These are phyloP conservation scores for Fragilariopsis cylindrus DNA, from an alignment of 108 stramenopile genomes.

Conservation along the genomic window DNA sequence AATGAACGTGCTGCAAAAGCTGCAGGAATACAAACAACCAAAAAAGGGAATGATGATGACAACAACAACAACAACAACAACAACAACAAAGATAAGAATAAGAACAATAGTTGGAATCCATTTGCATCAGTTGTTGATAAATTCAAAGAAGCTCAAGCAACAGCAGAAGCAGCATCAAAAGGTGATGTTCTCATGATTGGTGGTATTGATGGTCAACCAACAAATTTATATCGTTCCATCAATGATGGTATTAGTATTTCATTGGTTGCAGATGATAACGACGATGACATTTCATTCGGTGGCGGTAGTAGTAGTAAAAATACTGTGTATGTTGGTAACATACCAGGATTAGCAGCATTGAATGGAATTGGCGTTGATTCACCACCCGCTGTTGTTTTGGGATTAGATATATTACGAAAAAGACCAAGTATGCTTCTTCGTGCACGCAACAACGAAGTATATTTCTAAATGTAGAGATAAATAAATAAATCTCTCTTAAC, in stretches of 20 bases:
- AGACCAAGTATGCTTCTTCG: conserved; percentile 58
- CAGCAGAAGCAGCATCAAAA: conserved; percentile 47
- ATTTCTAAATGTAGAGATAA: conserved; percentile 34
- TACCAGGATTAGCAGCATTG: conserved; percentile 75
- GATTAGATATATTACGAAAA: conserved; percentile 67
- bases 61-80: conserved; percentile 12
- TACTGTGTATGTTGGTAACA: conserved; percentile 66
- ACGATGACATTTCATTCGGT: conserved; percentile 37
- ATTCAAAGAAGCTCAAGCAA: conserved; percentile 51
- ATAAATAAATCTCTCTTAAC: too few species aligned
- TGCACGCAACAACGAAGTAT: conserved; percentile 59
- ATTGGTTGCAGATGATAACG: conserved; percentile 19
- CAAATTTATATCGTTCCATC: conserved; percentile 51
- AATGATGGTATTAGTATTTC: conserved; percentile 19
- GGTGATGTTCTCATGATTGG: conserved; percentile 63
- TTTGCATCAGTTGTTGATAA: conserved; percentile 50
- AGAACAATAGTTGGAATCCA: conserved; percentile 35
- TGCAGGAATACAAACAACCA: conserved; percentile 46
- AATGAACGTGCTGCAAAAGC: conserved; percentile 62
- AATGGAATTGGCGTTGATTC: conserved; percentile 61
- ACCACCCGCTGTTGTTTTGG: conserved; percentile 73
- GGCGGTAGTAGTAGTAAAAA: conserved; percentile 75
- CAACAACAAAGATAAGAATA: neutral
- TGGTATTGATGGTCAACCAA: conserved; percentile 48
- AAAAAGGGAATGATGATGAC: neutral